phyloP scores from a whole-genome alignment of 2,329 filamentous ascomycete species.

The Nigrospora oryzae region DNA sequence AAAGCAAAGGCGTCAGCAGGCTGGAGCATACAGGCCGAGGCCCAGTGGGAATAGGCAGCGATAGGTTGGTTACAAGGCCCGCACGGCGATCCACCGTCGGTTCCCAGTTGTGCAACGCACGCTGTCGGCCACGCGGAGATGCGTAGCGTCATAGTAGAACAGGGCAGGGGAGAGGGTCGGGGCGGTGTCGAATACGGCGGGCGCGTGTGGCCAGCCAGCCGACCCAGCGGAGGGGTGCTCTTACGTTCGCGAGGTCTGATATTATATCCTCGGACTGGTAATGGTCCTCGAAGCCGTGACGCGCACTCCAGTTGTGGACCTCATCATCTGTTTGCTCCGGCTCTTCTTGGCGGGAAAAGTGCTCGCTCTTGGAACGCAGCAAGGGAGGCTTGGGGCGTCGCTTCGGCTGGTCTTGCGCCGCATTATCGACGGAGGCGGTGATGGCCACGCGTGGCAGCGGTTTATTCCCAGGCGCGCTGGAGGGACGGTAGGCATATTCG shows the following conservation, averaged over 20 bases:
- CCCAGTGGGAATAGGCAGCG: no score
- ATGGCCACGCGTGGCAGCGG: constrained; percentile 20
- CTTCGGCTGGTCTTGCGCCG: constrained; percentile 24
- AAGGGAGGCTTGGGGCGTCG: constrained; percentile 41
- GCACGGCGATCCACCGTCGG: no score
- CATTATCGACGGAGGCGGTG: constrained; percentile 18
- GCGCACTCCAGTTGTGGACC: constrained; percentile 46
- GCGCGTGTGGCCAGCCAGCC: no score
- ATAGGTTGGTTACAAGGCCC: no score
- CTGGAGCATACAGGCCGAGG: no score
- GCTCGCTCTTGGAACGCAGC: constrained; percentile 49
- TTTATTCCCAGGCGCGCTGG: constrained; percentile 36
- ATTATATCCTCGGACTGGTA: constrained; percentile 88
- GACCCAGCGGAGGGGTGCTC: constrained; percentile 14
- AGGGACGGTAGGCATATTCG: constrained; percentile 33
- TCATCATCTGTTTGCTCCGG: constrained; percentile 35
- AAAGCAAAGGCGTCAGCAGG: constrained; percentile 3
- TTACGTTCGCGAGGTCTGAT: constrained; percentile 70
- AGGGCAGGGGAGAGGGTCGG: no score
- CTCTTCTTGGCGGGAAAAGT: constrained; percentile 30
- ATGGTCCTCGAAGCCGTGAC: constrained; percentile 89
- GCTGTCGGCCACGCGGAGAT: no score
- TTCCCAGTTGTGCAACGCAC: no score
- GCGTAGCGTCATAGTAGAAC: no score
- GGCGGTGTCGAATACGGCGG: no score